phyloP scores from a whole-genome alignment of 2,329 filamentous ascomycete species.

The Tolypocladium capitatum region DNA sequence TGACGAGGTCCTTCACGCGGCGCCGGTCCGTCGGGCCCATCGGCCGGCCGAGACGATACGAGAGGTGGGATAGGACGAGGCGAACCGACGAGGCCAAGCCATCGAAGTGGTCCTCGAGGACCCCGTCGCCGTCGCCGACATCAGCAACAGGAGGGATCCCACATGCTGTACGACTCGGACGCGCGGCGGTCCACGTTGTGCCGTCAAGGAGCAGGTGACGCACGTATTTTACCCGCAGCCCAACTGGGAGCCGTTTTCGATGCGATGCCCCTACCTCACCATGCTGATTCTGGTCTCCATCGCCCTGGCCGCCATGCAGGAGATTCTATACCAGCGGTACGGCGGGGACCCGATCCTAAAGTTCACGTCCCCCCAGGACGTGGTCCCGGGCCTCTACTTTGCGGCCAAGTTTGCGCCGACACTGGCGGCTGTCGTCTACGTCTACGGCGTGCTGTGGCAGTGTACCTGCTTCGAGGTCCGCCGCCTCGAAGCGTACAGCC shows the following conservation, averaged over 20 bases:
- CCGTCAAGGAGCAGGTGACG: slow-evolving; percentile 20
- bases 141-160: slow-evolving; percentile 35
- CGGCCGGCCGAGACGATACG: slow-evolving; percentile 29
- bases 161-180: slow-evolving; percentile 12
- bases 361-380: slow-evolving; percentile 36
- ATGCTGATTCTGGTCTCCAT: slow-evolving; percentile 41
- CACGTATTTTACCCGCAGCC: slow-evolving; percentile 48
- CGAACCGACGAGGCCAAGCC: slow-evolving; percentile 45
- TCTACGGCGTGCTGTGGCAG: slow-evolving; percentile 53
- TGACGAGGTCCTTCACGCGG: slow-evolving; percentile 29
- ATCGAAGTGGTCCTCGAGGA: slow-evolving; percentile 41
- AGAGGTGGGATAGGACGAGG: slow-evolving; percentile 41
- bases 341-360: slow-evolving; percentile 28
- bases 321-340: slow-evolving; percentile 41
- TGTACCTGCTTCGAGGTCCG: slow-evolving; percentile 53
- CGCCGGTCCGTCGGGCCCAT: slow-evolving; percentile 11
- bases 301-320: slow-evolving; percentile 36
- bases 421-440: slow-evolving; percentile 43
- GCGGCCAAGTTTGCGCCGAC: slow-evolving; percentile 51
- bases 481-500: slow-evolving; percentile 53
- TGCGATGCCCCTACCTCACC: slow-evolving; percentile 48
- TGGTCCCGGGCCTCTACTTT: slow-evolving; percentile 42
- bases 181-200: slow-evolving; percentile 25
- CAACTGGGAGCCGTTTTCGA: slow-evolving; percentile 54
- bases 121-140: slow-evolving; percentile 30